Evolutionary conservation across 2,329 filamentous ascomycete genomes (phyloP), one percentile per base, ranked within the genome.

Genomic region (Grosmannia clavigera): DNA sequence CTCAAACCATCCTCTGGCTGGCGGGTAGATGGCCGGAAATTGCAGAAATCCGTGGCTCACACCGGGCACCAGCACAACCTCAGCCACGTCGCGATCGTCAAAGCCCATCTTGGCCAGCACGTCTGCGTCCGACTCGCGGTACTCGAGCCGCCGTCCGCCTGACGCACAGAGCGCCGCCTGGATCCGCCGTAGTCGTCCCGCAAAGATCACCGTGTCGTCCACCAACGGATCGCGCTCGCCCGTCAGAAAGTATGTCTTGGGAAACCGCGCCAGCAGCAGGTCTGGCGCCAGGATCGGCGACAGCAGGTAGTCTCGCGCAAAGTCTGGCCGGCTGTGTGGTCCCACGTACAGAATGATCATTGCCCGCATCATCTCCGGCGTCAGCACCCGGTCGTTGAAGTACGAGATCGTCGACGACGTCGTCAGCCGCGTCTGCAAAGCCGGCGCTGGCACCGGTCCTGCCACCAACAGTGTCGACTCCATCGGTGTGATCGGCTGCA

Each of bases 271-370:
- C 0, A 99, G 81, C 0, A 97, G 77, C 0, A 82, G 78, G 65
- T 96, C 92, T 0, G 94, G 94, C 0, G 94, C 92, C 0, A 96
- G 81, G 1, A 96, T 85, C 0, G 94, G 94, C 0, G 89, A 95
- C 2, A 99, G 82, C 0, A 96, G 81, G 70, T 91, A 96, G 71
- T 99, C 92, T 7, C 88, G 90, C 33, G 84, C 84, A 71, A 99
- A 97, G 70, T 97, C 91, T 0, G 94, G 94, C 0, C 92, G 86
- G 71, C 94, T 90, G 70, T 96, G 88, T 0, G 92, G 91, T 0
- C 94, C 94, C 60, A 99, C 88, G 71, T 99, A 99, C 4, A 99
- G 79, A 65, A 99, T 95, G 65, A 99, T 96, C 92, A 99, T 97
- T 64, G 92, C 90, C 38, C 94, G 88, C 87, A 97, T 96, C 90